These are phyloP conservation scores for Arxiozyma slooffiae DNA, from an alignment of 1,139 yeast species.

Conservation along the genomic window DNA sequence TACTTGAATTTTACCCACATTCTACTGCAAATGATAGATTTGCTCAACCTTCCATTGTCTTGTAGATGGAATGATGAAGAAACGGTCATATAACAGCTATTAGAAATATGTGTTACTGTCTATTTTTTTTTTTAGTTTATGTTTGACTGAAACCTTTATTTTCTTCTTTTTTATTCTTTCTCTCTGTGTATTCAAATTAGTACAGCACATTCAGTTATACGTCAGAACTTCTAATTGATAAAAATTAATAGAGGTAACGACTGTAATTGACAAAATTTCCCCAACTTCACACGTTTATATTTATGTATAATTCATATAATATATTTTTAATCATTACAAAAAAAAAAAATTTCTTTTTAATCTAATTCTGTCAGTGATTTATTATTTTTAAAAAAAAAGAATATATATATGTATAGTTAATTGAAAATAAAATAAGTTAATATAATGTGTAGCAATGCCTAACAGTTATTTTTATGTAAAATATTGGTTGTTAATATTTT, in stretches of 20 bases:
- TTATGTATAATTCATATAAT: background rate
- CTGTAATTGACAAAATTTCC: background rate
- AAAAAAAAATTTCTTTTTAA: too few relatives aligned
- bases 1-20: conserved; percentile 30
- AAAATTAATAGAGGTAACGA: background rate
- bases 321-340: background rate
- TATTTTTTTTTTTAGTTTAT: background rate
- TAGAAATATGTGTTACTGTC: background rate
- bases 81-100: background rate
- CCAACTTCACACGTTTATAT: background rate
- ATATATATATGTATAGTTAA: too few relatives aligned
- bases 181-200: background rate
- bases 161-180: background rate
- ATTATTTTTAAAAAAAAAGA: too few relatives aligned
- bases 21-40: conserved; percentile 29
- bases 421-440: too few relatives aligned
- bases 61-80: conserved; percentile 16
- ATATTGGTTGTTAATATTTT: background rate
- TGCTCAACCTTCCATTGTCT: conserved; percentile 29
- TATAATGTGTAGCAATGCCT: too few relatives aligned
- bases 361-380: background rate
- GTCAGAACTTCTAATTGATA: background rate
- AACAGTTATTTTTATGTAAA: too few relatives aligned
- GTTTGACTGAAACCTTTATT: background rate
- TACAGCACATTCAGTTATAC: background rate